Evolutionary conservation across 148 eudicot species (phyloP).

Genomic region (Agrostemma githago): DNA sequence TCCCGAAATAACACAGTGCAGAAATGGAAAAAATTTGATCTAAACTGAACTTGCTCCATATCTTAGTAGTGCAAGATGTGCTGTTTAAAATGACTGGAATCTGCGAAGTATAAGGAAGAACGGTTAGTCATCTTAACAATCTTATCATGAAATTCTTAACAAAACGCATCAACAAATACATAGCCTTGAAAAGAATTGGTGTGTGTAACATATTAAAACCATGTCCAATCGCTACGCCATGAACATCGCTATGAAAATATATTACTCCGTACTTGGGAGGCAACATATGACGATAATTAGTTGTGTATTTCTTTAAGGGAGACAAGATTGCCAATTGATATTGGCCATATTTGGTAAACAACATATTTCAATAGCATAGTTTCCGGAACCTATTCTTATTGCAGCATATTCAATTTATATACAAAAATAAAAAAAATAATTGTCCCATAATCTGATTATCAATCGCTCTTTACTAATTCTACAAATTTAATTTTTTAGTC

Average conservation of each 20-base stretch:
- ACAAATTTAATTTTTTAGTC: no score
- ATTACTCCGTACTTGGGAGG: no score
- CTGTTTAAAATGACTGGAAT: constrained; percentile 38
- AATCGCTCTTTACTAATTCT: background rate
- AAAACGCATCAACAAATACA: background rate
- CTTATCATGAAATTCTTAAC: background rate
- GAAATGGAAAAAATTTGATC: constrained; percentile 55
- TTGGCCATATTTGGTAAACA: background rate
- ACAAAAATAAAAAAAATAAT: no score
- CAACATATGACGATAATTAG: background rate
- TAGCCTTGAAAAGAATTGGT: background rate
- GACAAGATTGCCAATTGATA: background rate
- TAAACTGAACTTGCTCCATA: constrained; percentile 69
- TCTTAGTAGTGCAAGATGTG: constrained; percentile 33
- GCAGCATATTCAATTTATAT: no score
- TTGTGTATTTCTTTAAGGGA: background rate
- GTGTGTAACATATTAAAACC: background rate
- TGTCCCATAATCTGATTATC: no score
- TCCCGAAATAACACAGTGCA: constrained; percentile 47
- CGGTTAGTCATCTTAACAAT: background rate
- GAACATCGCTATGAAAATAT: no score
- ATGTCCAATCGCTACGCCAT: background rate
- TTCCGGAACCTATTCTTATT: no score
- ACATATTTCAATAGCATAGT: no score
- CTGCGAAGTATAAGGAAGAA: constrained; percentile 31